A percentile compares a stretch with the other conserved stretches of the same genome.
phyloP scores from a whole-genome alignment of 2,329 filamentous ascomycete species.

The Xylariales sp. region DNA sequence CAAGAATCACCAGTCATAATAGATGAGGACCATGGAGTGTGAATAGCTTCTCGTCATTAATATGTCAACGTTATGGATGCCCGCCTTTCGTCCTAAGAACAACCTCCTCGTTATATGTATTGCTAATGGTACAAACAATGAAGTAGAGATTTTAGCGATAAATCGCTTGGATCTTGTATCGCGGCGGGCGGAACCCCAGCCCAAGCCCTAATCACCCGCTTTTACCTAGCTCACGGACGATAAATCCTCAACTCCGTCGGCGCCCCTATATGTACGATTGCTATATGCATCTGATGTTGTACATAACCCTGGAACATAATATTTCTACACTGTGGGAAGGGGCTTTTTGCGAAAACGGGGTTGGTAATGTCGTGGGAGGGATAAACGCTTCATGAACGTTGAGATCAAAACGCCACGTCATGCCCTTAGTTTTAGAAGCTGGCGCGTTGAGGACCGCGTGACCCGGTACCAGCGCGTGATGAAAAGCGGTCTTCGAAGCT shows the following conservation, averaged over 20 bases:
- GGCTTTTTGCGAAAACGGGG: constrained; percentile 4
- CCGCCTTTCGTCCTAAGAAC: constrained; percentile 11
- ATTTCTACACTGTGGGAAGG: constrained; percentile 30
- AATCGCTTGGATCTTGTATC: constrained; percentile 22
- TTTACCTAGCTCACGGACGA: constrained; percentile 36
- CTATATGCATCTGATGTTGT: constrained; percentile 28
- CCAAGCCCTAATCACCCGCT: constrained; percentile 34
- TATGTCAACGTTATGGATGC: constrained; percentile 7
- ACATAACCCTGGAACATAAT: constrained; percentile 27
- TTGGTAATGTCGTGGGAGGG: constrained; percentile 12
- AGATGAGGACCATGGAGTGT: not conserved
- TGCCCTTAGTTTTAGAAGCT: constrained; percentile 28
- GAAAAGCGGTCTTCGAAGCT: constrained; percentile 22
- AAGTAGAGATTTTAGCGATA: constrained; percentile 44
- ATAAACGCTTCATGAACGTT: constrained; percentile 22
- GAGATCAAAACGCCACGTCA: constrained; percentile 7
- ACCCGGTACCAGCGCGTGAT: not conserved
- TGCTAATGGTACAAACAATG: constrained; percentile 41
- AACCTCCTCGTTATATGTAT: constrained; percentile 22
- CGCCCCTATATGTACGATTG: constrained; percentile 33
- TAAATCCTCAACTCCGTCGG: constrained; percentile 42
- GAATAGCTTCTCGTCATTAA: constrained; percentile 18
- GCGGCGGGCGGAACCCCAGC: constrained; percentile 22
- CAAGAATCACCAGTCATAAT: not conserved
- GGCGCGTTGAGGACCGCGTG: not conserved